phyloP scores from a whole-genome alignment of 2,329 filamentous ascomycete genomes.

The Talaromyces islandicus region DNA sequence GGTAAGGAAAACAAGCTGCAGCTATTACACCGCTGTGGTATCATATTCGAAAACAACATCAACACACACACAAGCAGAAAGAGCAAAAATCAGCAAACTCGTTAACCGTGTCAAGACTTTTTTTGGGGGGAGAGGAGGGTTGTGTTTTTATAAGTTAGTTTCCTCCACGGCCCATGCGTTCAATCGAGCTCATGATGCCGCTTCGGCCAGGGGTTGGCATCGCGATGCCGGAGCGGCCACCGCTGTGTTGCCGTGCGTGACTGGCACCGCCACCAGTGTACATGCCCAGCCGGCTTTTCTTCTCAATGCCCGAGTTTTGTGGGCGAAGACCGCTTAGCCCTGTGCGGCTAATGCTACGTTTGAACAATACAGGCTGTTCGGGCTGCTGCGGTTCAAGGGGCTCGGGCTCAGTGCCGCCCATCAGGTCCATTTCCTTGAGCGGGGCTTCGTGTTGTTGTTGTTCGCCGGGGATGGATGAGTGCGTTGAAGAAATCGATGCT shows the following conservation, averaged over 20 bases:
- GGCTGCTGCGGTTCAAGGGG: constrained; percentile 11
- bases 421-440: constrained; percentile 3
- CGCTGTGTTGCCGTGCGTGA: constrained; percentile 30
- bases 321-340: constrained; percentile 26
- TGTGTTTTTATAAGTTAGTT: constrained; percentile 1
- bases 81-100: background rate
- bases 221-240: constrained; percentile 31
- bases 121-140: background rate
- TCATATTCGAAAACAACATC: background rate
- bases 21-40: background rate
- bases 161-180: constrained; percentile 66
- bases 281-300: constrained; percentile 22
- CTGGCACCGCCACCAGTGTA: constrained; percentile 15
- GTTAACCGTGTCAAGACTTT: background rate
- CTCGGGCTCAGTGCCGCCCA: constrained; percentile 8
- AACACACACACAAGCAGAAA: background rate
- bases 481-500: constrained; percentile 9
- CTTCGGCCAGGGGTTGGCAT: constrained; percentile 49
- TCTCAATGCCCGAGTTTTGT: constrained; percentile 18
- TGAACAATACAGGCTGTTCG: constrained; percentile 1
- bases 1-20: background rate
- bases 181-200: constrained; percentile 77
- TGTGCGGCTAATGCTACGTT: constrained; percentile 15
- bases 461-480: background rate
- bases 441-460: constrained; percentile 4